A percentile compares a stretch with the other conserved stretches of the same genome.
Conservation (phyloP, 2,329 filamentous ascomycete species). For the Coniella lustricola region DNA sequence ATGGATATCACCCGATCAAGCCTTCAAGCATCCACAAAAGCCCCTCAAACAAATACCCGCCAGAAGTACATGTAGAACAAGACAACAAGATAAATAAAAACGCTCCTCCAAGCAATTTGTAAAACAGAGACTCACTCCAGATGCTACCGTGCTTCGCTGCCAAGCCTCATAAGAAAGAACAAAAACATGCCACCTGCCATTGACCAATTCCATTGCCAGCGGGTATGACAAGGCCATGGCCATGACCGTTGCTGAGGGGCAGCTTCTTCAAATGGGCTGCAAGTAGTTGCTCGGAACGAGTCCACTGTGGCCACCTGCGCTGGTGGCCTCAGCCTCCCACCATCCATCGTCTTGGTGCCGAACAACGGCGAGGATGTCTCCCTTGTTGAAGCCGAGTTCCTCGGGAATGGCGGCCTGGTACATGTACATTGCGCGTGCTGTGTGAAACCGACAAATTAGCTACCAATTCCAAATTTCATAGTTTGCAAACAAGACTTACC, state of each 20-base stretch:
- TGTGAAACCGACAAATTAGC: neutral
- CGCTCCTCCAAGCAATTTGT: too few species aligned
- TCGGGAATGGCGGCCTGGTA: constrained; percentile 94
- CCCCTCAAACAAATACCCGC: neutral
- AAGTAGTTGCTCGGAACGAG: constrained; percentile 65
- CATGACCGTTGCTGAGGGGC: neutral
- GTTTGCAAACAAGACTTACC: constrained; percentile 54
- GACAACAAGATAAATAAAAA: too few species aligned
- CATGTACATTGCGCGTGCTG: constrained; percentile 88
- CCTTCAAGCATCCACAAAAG: neutral
- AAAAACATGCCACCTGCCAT: too few species aligned
- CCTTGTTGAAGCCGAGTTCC: constrained; percentile 86
- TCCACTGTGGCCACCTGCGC: constrained; percentile 51
- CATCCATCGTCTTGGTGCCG: constrained; percentile 94
- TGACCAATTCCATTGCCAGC: too few species aligned
- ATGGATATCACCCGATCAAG: neutral
- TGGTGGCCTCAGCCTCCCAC: constrained; percentile 96
- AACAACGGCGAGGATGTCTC: constrained; percentile 81
- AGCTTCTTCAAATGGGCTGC: constrained; percentile 32
- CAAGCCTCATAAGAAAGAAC: too few species aligned
- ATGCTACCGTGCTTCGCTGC: too few species aligned
- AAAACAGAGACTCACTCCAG: too few species aligned
- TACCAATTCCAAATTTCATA: neutral
- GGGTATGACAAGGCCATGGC: neutral
- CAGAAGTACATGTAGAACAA: too few species aligned